These are phyloP conservation scores for Penicillium sp. DNA, from an alignment of 2,329 filamentous ascomycete genomes.

Conservation along the genomic window DNA sequence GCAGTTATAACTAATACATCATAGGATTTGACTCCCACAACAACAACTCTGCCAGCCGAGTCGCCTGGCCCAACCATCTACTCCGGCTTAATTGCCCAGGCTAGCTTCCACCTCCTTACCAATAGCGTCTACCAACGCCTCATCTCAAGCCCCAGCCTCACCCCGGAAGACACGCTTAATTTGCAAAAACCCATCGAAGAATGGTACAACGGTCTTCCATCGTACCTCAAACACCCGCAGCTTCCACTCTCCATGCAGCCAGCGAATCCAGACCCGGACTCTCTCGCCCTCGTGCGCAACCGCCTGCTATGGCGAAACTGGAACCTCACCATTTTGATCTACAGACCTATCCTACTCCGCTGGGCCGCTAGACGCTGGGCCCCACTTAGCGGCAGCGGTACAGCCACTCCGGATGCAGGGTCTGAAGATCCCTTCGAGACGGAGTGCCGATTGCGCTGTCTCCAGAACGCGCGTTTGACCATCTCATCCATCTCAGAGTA, in stretches of 20 bases:
- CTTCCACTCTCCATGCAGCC: conserved; percentile 20
- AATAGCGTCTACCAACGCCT: conserved; percentile 46
- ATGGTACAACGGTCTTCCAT: conserved; percentile 42
- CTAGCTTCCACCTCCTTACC: conserved; percentile 44
- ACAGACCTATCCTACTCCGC: conserved; percentile 43
- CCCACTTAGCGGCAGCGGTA: conserved; percentile 19
- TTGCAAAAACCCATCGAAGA: conserved; percentile 44
- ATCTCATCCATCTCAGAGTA: conserved; percentile 44
- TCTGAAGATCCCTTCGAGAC: conserved; percentile 37
- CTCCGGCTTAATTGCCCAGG: conserved; percentile 43
- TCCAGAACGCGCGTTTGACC: conserved; percentile 41
- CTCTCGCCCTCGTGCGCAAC: conserved; percentile 39
- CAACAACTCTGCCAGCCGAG: conserved; percentile 38
- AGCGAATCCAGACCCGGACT: conserved; percentile 34
- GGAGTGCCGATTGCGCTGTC: conserved; percentile 40
- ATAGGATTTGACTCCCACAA: conserved; percentile 30
- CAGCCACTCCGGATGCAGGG: conserved; percentile 24
- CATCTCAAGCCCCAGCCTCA: conserved; percentile 42
- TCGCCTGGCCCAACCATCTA: conserved; percentile 43
- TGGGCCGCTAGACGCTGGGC: conserved; percentile 40
- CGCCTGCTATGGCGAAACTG: conserved; percentile 44
- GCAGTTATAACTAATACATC: not conserved
- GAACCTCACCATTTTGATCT: conserved; percentile 45
- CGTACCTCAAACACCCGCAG: conserved; percentile 38
- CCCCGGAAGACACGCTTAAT: conserved; percentile 41